Conservation (phyloP, 1,284 basidiomycete species). For the Cryptococcus sp. region DNA sequence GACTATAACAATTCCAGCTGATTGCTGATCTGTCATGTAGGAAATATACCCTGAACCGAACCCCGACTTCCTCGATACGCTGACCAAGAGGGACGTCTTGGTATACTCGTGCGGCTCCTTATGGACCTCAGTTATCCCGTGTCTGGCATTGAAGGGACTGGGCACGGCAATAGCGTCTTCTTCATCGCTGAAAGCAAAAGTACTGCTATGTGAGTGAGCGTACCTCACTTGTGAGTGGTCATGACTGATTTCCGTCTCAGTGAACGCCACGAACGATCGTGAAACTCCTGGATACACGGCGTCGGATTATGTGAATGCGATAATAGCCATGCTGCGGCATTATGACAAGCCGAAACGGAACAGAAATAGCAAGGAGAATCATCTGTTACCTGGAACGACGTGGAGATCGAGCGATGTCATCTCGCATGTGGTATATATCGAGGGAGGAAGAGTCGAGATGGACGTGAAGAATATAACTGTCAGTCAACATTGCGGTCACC, state of each 20-base stretch:
- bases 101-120: constrained; percentile 91
- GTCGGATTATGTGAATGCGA: constrained; percentile 79
- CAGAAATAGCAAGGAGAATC: constrained; percentile 2
- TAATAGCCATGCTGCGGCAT: constrained; percentile 70
- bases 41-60: constrained; percentile 89
- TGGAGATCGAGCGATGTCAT: constrained; percentile 55
- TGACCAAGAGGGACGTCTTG: constrained; percentile 68
- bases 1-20: not conserved
- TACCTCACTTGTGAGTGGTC: not conserved
- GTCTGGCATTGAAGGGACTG: constrained; percentile 80
- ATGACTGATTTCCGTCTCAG: constrained; percentile 52
- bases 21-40: constrained; percentile 21
- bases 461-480: constrained; percentile 66
- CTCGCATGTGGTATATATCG: constrained; percentile 79
- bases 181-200: constrained; percentile 70
- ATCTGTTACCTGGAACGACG: constrained; percentile 15
- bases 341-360: constrained; percentile 48
- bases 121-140: constrained; percentile 93
- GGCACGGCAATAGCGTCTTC: constrained; percentile 78
- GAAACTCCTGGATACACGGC: constrained; percentile 86
- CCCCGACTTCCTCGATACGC: constrained; percentile 70
- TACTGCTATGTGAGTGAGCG: constrained; percentile 69
- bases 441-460: constrained; percentile 64
- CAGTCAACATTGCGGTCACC: constrained; percentile 39
- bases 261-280: constrained; percentile 86